phyloP scores from a whole-genome alignment of 1,139 yeast genomes.

The Nakaseomyces delphensis region DNA sequence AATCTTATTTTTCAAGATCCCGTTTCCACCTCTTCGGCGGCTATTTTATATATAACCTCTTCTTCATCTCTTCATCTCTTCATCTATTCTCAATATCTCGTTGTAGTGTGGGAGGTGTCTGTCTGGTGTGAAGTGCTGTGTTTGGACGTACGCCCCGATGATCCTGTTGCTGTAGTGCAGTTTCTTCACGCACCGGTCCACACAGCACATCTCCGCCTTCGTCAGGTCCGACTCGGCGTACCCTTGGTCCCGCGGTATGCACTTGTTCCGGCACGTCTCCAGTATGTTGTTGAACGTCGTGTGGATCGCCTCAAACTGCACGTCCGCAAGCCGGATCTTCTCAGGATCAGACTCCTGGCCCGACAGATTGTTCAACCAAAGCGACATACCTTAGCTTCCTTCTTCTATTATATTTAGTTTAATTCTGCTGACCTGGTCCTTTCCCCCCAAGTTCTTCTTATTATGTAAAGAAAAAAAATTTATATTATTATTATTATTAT shows the following conservation, averaged over 20 bases:
- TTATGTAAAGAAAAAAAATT: too few species aligned
- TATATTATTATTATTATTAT: too few species aligned
- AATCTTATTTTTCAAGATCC: neutral
- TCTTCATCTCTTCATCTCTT: neutral
- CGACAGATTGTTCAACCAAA: conserved; percentile 43
- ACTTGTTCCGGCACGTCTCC: conserved; percentile 53
- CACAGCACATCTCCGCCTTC: conserved; percentile 68
- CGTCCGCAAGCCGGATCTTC: conserved; percentile 59
- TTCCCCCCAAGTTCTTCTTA: too few species aligned
- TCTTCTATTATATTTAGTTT: neutral
- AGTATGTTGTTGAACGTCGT: conserved; percentile 55
- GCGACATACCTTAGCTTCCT: conserved; percentile 41
- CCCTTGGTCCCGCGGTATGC: conserved; percentile 50
- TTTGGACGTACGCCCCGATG: conserved; percentile 47
- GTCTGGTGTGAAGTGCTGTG: conserved; percentile 26
- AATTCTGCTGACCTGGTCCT: too few species aligned
- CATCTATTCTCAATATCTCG: conserved; percentile 8
- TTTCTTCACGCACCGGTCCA: conserved; percentile 72
- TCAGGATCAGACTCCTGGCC: conserved; percentile 52
- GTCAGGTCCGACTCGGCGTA: conserved; percentile 75
- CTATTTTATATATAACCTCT: neutral
- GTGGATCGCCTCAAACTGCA: conserved; percentile 68
- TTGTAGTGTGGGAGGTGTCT: conserved; percentile 24
- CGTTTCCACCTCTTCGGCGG: neutral
- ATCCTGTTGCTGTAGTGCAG: conserved; percentile 55